Evolutionary conservation across 306 rosid genomes (phyloP).

Genomic region (Corylus heterophylla): DNA sequence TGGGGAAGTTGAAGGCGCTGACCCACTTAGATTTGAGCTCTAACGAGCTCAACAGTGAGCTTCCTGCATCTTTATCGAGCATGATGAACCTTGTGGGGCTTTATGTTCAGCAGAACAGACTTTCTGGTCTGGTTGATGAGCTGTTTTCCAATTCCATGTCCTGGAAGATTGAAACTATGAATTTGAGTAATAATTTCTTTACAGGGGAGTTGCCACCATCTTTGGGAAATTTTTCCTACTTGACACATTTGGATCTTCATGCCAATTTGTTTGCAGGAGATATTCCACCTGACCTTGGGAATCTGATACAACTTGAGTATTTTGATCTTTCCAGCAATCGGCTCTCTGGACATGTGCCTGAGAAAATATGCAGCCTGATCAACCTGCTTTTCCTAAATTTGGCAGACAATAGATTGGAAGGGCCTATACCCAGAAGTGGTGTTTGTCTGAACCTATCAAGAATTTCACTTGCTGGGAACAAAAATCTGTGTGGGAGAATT

Average conservation of each 20-base stretch:
- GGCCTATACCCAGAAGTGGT: slow-evolving; percentile 79
- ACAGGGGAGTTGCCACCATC: slow-evolving; percentile 65
- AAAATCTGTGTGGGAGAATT: slow-evolving; percentile 66
- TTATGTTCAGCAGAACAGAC: slow-evolving; percentile 77
- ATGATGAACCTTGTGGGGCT: slow-evolving; percentile 73
- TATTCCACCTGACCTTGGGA: slow-evolving; percentile 84
- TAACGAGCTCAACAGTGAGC: slow-evolving; percentile 73
- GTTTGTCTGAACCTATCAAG: slow-evolving; percentile 73
- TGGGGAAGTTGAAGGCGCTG: slow-evolving; percentile 65
- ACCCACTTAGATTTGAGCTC: slow-evolving; percentile 78
- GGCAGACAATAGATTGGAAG: slow-evolving; percentile 74
- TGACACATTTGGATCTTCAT: slow-evolving; percentile 84
- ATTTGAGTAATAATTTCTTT: slow-evolving; percentile 68
- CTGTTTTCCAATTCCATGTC: slow-evolving; percentile 63
- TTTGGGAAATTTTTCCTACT: slow-evolving; percentile 75
- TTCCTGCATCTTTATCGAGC: slow-evolving; percentile 70
- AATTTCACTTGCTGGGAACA: slow-evolving; percentile 58
- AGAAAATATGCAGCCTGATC: slow-evolving; percentile 63
- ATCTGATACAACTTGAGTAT: slow-evolving; percentile 72
- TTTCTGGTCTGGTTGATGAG: slow-evolving; percentile 58
- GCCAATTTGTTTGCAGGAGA: slow-evolving; percentile 60
- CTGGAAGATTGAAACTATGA: slow-evolving; percentile 92
- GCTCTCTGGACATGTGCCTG: slow-evolving; percentile 76
- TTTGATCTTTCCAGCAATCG: slow-evolving; percentile 73
- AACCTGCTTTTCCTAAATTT: slow-evolving; percentile 66